phyloP scores from a whole-genome alignment of 1,284 basidiomycete species.

The Mycena sp. region DNA sequence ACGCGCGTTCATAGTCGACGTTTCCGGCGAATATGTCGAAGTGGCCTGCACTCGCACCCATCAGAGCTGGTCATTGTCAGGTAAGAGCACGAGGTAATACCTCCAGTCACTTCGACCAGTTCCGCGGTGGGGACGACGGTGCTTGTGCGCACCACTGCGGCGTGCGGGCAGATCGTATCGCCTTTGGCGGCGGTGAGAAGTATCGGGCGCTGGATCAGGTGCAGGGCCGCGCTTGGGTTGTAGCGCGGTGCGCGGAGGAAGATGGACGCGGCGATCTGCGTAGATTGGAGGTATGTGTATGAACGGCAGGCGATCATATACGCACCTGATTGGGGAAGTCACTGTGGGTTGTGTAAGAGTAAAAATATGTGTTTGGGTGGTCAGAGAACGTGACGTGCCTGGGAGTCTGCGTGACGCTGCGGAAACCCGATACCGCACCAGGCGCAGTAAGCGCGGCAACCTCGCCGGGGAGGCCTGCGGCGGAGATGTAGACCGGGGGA shows the following conservation, averaged over 20 bases:
- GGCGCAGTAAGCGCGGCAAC: slow-evolving; percentile 4
- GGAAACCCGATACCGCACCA: slow-evolving; percentile 10
- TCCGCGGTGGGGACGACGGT: slow-evolving; percentile 12
- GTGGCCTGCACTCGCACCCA: slow-evolving; percentile 13
- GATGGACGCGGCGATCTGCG: slow-evolving; percentile 22
- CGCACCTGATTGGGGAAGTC: slow-evolving; percentile 25
- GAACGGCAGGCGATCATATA: not conserved
- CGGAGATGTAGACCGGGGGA: slow-evolving; percentile 24
- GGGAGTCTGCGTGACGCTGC: slow-evolving; percentile 5
- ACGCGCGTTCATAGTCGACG: slow-evolving; percentile 16
- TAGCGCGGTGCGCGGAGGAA: slow-evolving; percentile 25
- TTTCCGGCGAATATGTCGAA: slow-evolving; percentile 26
- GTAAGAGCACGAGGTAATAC: slow-evolving; percentile 10
- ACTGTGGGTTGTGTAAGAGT: not conserved
- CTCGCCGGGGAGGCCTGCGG: slow-evolving; percentile 4
- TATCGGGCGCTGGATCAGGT: slow-evolving; percentile 20
- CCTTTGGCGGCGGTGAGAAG: slow-evolving; percentile 11
- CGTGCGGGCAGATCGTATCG: slow-evolving; percentile 20
- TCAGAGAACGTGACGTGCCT: not conserved
- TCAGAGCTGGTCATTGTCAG: not conserved
- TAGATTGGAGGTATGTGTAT: not conserved
- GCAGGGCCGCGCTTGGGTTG: slow-evolving; percentile 11
- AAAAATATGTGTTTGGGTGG: not conserved
- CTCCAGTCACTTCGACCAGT: slow-evolving; percentile 21
- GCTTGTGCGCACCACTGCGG: slow-evolving; percentile 1